A percentile compares a stretch with the other conserved stretches of the same genome.
Evolutionary conservation across 306 rosid genomes (phyloP).

Genomic region (Gillenia trifoliata): DNA sequence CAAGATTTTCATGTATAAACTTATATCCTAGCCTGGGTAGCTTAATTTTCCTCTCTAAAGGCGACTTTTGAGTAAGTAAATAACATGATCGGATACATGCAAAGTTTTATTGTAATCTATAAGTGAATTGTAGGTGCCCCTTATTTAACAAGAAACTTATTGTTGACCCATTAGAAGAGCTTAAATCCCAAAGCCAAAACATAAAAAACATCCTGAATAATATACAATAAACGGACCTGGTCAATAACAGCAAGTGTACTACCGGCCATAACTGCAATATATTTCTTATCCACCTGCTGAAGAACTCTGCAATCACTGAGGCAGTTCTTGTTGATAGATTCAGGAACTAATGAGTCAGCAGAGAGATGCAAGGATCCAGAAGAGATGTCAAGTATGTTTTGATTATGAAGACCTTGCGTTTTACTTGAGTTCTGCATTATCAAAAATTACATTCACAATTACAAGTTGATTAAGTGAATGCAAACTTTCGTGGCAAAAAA

Average conservation of each 20-base stretch:
- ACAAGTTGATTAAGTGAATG: constrained; percentile 12
- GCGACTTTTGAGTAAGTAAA: background rate
- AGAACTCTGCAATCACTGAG: constrained; percentile 74
- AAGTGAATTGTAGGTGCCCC: background rate
- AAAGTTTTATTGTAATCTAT: background rate
- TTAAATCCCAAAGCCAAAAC: background rate
- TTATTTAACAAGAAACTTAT: background rate
- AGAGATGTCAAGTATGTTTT: constrained; percentile 69
- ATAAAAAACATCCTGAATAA: background rate
- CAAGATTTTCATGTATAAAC: background rate
- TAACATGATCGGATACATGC: background rate
- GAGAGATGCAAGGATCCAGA: constrained; percentile 85
- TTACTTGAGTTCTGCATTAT: constrained; percentile 47
- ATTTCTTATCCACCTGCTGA: constrained; percentile 90
- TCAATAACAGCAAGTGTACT: constrained; percentile 76
- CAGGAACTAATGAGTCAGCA: constrained; percentile 73
- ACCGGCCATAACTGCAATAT: constrained; percentile 79
- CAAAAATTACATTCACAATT: constrained; percentile 12
- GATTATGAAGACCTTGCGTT: constrained; percentile 27
- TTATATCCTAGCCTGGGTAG: background rate
- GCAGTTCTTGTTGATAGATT: constrained; percentile 56
- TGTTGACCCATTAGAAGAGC: background rate
- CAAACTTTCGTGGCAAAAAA: constrained; percentile 15
- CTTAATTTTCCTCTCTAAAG: background rate
- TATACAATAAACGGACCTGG: constrained; percentile 52